Evolutionary conservation across 2,329 filamentous ascomycete species (phyloP).

Genomic region (Pyricularia pennisetigena): DNA sequence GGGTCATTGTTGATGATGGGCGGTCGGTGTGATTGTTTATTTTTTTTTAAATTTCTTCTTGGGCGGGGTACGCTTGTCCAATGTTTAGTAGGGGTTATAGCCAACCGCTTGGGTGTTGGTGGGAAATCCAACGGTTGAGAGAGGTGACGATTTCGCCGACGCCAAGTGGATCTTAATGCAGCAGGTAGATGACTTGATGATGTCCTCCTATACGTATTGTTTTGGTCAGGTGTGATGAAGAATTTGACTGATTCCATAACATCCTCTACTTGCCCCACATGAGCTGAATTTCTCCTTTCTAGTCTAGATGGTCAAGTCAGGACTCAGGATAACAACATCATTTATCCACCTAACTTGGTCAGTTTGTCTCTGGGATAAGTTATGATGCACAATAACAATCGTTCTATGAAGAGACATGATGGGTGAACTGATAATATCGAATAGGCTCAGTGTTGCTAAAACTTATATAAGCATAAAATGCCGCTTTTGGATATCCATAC

Average conservation of each 20-base stretch:
- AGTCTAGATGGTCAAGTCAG: neutral
- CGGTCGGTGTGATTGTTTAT: neutral
- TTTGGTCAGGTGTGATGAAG: neutral
- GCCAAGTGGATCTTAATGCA: neutral
- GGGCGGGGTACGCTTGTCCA: neutral
- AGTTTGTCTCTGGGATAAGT: neutral
- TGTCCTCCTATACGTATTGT: neutral
- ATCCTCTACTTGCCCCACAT: neutral
- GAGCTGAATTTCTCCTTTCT: neutral
- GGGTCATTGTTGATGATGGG: neutral
- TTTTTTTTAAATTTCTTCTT: neutral
- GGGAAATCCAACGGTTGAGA: neutral
- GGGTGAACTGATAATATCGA: neutral
- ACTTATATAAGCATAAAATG: too few species aligned
- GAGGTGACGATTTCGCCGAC: neutral
- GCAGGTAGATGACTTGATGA: neutral
- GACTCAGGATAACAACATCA: neutral
- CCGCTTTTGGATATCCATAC: too few species aligned
- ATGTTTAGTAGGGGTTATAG: neutral
- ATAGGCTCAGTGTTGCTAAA: neutral
- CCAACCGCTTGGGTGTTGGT: neutral
- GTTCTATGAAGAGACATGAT: neutral
- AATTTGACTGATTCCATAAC: neutral
- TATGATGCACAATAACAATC: neutral
- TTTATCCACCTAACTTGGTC: neutral